Evolutionary conservation across 306 rosid genomes (phyloP).

Genomic region (Nissolia schottii): DNA sequence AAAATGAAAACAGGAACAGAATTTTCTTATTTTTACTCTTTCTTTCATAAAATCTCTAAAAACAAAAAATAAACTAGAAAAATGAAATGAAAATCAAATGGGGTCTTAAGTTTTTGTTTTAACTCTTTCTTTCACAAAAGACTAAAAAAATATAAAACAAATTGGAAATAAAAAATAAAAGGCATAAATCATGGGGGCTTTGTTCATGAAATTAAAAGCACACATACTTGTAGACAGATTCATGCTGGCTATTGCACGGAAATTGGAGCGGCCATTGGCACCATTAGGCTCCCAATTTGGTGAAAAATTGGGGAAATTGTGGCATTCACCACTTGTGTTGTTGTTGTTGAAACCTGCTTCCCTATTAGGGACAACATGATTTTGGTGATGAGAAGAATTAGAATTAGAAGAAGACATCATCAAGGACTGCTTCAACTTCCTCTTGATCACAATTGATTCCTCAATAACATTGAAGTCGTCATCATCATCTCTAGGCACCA

Average conservation of each 20-base stretch:
- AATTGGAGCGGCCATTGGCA: conserved; percentile 27
- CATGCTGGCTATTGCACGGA: conserved; percentile 34
- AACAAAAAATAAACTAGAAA: no score
- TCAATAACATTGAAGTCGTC: conserved; percentile 27
- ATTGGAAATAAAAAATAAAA: no score
- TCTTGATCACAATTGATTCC: conserved; percentile 40
- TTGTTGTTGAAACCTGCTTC: conserved; percentile 27
- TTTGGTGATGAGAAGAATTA: conserved; percentile 25
- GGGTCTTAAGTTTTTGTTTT: no score
- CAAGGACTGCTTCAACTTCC: conserved; percentile 41
- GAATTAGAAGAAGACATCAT: no score
- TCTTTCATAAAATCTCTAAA: no score
- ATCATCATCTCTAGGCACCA: conserved; percentile 19
- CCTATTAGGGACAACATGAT: conserved; percentile 37
- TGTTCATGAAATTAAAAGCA: background rate
- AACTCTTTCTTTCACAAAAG: no score
- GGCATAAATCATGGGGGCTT: no score
- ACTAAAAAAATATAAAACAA: no score
- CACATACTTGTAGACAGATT: conserved; percentile 39
- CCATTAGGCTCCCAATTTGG: conserved; percentile 57
- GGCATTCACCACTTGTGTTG: no score
- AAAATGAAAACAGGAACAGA: no score
- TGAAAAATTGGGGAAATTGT: conserved; percentile 41
- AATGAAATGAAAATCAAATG: no score
- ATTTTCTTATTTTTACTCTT: no score